A percentile compares a stretch with the other conserved stretches of the same genome.
phyloP scores from a whole-genome alignment of 2,329 filamentous ascomycete species.

The Botrytis cinerea region DNA sequence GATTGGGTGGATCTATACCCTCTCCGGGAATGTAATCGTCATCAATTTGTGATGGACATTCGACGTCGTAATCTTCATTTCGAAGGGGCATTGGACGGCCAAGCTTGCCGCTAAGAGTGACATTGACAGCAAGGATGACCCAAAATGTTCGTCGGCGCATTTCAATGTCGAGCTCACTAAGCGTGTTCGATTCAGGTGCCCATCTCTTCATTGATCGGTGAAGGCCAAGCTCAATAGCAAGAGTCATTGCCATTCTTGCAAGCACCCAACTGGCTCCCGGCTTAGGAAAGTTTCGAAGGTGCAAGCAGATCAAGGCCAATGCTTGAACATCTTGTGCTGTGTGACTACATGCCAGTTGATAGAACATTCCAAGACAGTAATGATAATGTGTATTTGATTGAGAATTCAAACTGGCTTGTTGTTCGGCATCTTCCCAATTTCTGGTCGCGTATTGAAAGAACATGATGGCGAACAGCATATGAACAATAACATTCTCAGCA shows the following conservation, averaged over 20 bases:
- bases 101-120: constrained; percentile 72
- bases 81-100: constrained; percentile 76
- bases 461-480: constrained; percentile 79
- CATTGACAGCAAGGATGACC: constrained; percentile 65
- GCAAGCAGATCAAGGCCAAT: constrained; percentile 68
- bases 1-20: constrained; percentile 60
- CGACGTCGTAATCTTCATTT: constrained; percentile 75
- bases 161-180: constrained; percentile 65
- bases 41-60: constrained; percentile 69
- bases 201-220: constrained; percentile 69
- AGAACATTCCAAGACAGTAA: constrained; percentile 69
- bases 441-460: constrained; percentile 75
- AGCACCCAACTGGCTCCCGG: constrained; percentile 74
- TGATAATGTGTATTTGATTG: constrained; percentile 78
- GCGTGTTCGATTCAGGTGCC: constrained; percentile 46
- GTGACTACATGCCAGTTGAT: constrained; percentile 61
- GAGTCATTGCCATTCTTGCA: constrained; percentile 62
- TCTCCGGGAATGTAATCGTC: constrained; percentile 63
- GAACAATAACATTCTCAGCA: constrained; percentile 68
- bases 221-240: constrained; percentile 74
- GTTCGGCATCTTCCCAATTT: constrained; percentile 59
- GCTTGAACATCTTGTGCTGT: constrained; percentile 71
- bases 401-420: constrained; percentile 58
- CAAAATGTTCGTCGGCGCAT: constrained; percentile 79
- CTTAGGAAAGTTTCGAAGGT: constrained; percentile 77